Evolutionary conservation across 139 green algal species (phyloP), one percentile per base, ranked within the genome.

Genomic region (Coccomyxa sp.): DNA sequence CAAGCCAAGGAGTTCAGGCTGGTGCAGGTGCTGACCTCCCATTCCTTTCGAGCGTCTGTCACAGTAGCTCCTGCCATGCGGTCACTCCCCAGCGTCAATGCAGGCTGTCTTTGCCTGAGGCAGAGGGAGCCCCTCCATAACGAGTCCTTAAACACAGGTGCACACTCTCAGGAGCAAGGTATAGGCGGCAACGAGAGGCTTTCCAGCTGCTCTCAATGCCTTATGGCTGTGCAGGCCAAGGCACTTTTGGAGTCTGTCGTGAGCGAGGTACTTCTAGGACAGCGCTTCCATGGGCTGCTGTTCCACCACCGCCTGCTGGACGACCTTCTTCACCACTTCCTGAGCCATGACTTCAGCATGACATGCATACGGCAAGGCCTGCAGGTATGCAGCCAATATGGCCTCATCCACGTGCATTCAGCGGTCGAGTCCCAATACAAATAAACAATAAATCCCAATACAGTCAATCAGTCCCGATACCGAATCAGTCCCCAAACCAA

Each of bases 1-100:
- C 80, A 86, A 55, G 58, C 81, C 1, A 77, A 80, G 31, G 68
- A 79, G 70, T 89, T 82, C 79, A 81, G 79, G 41, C 77, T 81
- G 24, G 29, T 76, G 36, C 39, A 75, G 55, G 76, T 36, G 38
- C 9, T 39, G 74, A 55, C 44, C 31, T 18, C 31, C 6, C 33
- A 73, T 22, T 37, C n/a, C 3, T 34, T 27, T 73, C n/a, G 3
- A 73, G 24, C 68, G 22, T 8, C 24, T 12, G 12, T 37, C 2
- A 73, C 27, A 1, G 29, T 18, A 33, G 3, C 12, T 5, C 39
- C 18, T 12, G 39, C 22, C 39, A 39, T 6, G 39, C 40, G 5
- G 58, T 78, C 12, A 35, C 8, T 31, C 50, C 50, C 27, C 50
- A 31, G 50, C 1, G 5, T 64, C 18, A 31, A 64, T 18, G 4